These are phyloP conservation scores for Cryptosporidium sp. DNA, from an alignment of 169 alveolate genomes.

Conservation along the genomic window DNA sequence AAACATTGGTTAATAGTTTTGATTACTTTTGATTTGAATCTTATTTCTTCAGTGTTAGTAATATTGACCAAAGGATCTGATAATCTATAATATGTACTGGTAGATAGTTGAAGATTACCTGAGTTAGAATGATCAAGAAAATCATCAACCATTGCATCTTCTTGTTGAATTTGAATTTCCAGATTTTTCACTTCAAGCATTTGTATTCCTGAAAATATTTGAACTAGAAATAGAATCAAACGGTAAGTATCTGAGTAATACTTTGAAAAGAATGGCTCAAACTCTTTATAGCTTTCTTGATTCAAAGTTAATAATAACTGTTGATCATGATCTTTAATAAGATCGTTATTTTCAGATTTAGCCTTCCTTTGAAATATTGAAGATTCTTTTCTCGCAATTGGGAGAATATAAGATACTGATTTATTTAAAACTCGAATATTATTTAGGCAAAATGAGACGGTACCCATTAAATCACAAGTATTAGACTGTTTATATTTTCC, in stretches of 20 bases:
- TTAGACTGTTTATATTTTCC: background rate
- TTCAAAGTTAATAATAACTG: background rate
- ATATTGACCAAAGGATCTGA: conserved; percentile 5
- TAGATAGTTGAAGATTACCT: background rate
- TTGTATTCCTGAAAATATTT: conserved; percentile 16
- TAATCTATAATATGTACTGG: background rate
- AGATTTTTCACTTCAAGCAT: background rate
- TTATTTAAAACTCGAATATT: conserved; percentile 32
- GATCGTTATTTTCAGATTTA: background rate
- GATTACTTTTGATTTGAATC: conserved; percentile 18
- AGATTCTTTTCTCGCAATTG: background rate
- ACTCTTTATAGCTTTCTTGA: conserved; percentile 6
- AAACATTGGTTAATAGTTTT: conserved; percentile 37
- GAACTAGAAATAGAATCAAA: background rate
- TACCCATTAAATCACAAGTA: background rate
- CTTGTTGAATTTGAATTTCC: background rate
- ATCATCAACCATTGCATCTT: background rate
- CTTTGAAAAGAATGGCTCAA: conserved; percentile 33
- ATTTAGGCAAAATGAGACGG: conserved; percentile 35
- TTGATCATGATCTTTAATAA: background rate
- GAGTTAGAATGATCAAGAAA: background rate
- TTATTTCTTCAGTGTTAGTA: conserved; percentile 50
- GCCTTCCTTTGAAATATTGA: background rate
- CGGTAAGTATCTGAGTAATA: conserved; percentile 7
- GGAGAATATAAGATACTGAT: conserved; percentile 13